Evolutionary conservation across 2,329 filamentous ascomycete genomes (phyloP).

Genomic region (Sclerotinia minor): DNA sequence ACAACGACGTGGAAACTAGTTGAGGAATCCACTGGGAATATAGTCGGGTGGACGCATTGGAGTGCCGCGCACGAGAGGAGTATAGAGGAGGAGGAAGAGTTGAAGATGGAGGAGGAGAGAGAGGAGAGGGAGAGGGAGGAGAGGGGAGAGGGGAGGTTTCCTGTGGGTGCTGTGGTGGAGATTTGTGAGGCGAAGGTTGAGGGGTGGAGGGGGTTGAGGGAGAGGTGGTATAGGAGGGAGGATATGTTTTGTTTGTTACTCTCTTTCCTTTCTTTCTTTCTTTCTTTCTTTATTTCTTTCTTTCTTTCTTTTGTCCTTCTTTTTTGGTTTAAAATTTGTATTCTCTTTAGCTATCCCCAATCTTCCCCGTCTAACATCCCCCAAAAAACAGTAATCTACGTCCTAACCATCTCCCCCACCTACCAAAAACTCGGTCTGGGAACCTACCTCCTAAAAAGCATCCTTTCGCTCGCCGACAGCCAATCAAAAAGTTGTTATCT

Average conservation of each 20-base stretch:
- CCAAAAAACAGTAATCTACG: constrained; percentile 42
- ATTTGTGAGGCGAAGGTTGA: constrained; percentile 40
- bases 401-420: constrained; percentile 43
- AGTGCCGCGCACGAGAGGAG: constrained; percentile 24
- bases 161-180: constrained; percentile 41
- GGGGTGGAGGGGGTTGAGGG: constrained; percentile 34
- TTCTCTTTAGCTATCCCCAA: too few species aligned
- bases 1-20: constrained; percentile 43
- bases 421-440: constrained; percentile 44
- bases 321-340: too few species aligned
- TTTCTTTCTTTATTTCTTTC: too few species aligned
- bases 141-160: constrained; percentile 32
- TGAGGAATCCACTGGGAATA: constrained; percentile 36
- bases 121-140: not conserved
- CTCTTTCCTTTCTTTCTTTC: not conserved
- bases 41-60: constrained; percentile 41
- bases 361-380: not conserved
- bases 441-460: constrained; percentile 39
- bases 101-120: not conserved
- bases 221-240: constrained; percentile 40
- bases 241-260: constrained; percentile 43
- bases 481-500: constrained; percentile 43
- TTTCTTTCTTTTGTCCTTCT: too few species aligned
- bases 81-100: not conserved
- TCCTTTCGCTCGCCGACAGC: constrained; percentile 43